Base-by-base conservation (phyloP, 148 eudicot species). In the Camellia lanceoleosa region DNA sequence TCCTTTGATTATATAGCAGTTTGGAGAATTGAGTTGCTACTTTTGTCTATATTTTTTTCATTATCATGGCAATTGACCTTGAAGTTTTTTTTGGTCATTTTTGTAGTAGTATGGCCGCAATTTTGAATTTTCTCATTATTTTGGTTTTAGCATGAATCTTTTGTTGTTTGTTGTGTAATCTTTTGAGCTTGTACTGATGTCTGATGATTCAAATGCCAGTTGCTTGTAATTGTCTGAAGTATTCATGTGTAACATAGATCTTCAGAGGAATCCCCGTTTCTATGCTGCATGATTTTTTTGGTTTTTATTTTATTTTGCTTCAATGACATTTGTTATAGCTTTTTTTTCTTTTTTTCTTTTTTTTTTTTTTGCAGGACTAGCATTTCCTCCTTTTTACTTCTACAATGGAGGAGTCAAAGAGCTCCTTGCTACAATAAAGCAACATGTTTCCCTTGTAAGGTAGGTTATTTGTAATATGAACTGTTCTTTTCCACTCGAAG, bases 361-460 rank as follows among this genome's bases (percentile, higher is more conserved):
- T 4, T 4, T 30, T 56, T 6, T 61, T 10, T 81, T 76, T 78
- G 71, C 93, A 96, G 99, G 99, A 54, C 90, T 96, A 74, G 99
- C 99, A 79, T 91, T 80, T 84, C 98, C 99, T 82, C 98, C 99
- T 42, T 92, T 94, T 67, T 96, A 93, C 79, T 96, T 96, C 77
- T 94, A 94, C 80, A 94, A 90, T 85, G 99, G 99, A 74, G 99
- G 99, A 84, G 91, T 96, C 16, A 87, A 83, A 76, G 99, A 96
- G 80, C 91, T 96, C 86, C 88, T 96, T 59, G 92, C 94, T 63
- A 88, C 93, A 71, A 85, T 96, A 78, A 96, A 92, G 90, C 99
- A 85, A 78, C 95, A 96, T 83, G 92, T 86, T 60, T 85, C 79
- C 80, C 91, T 96, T 79, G 93, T 88, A 56, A 96, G 98, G 99